These are phyloP conservation scores for Persicaria maculosa DNA, from an alignment of 148 eudicot species.

Conservation along the genomic window DNA sequence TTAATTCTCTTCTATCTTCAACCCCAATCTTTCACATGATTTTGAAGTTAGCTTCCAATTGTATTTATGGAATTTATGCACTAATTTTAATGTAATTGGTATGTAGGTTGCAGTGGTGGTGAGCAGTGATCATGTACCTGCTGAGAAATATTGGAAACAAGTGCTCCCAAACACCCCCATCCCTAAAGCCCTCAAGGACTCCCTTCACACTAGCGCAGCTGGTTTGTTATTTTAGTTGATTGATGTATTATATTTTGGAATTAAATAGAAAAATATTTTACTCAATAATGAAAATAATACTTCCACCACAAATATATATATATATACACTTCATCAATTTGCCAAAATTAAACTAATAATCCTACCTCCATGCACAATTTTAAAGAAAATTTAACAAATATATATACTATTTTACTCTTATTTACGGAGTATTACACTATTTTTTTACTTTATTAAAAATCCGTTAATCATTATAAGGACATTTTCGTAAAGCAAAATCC, in stretches of 20 bases:
- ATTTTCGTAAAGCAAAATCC: no score
- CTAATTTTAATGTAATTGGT: background rate
- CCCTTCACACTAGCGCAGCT: slow-evolving; percentile 27
- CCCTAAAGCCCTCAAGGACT: slow-evolving; percentile 48
- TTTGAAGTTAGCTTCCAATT: no score
- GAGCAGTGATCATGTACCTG: slow-evolving; percentile 39
- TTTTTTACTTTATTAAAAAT: no score
- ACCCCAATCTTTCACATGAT: no score
- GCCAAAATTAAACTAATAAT: background rate
- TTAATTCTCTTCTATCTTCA: background rate
- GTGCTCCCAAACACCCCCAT: slow-evolving; percentile 61
- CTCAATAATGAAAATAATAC: background rate
- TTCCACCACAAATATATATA: no score
- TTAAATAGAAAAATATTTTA: background rate
- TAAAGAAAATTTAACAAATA: no score
- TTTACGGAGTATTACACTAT: no score
- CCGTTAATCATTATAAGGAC: no score
- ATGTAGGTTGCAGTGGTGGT: slow-evolving; percentile 35
- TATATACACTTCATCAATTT: background rate
- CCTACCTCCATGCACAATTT: no score
- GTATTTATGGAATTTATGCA: background rate
- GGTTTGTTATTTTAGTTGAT: background rate
- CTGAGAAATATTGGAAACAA: slow-evolving; percentile 56
- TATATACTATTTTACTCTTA: no score
- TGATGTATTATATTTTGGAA: background rate